These are phyloP conservation scores for Amaranthus palmeri DNA, from an alignment of 148 eudicot genomes.

Conservation along the genomic window DNA sequence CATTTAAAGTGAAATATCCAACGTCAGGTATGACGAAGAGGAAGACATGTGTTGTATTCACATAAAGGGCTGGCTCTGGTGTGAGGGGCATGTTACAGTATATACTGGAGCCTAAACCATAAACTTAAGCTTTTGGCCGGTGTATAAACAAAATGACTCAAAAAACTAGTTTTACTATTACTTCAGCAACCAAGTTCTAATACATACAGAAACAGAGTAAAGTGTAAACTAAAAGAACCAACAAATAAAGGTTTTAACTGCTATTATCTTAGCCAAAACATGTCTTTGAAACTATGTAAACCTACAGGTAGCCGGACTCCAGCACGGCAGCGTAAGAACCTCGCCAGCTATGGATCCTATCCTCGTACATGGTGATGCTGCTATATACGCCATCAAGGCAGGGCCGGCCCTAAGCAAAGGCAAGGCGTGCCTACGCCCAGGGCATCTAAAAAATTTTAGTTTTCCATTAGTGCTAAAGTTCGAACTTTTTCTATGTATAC, in stretches of 20 bases:
- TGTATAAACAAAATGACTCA: background rate
- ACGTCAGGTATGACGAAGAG: too few relatives aligned
- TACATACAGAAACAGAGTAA: background rate
- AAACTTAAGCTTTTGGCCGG: background rate
- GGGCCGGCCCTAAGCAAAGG: too few relatives aligned
- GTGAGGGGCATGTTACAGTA: too few relatives aligned
- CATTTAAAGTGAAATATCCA: too few relatives aligned
- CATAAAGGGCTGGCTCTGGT: too few relatives aligned
- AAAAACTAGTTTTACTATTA: background rate
- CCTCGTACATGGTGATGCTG: background rate
- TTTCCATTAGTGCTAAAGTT: too few relatives aligned
- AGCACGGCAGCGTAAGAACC: background rate
- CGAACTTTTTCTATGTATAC: too few relatives aligned
- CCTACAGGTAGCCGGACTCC: background rate
- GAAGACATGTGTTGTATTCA: too few relatives aligned
- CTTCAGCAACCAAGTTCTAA: background rate
- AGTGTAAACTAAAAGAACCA: background rate
- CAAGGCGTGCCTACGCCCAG: too few relatives aligned
- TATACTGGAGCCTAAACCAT: too few relatives aligned
- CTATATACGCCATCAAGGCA: background rate
- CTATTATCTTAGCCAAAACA: background rate
- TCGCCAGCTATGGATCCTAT: background rate
- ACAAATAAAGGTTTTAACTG: background rate
- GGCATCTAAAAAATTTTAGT: too few relatives aligned
- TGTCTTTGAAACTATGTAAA: constrained; percentile 15